Percentiles rank a stretch among this genome's conserved stretches.
These are phyloP conservation scores for Craterostigma plantagineum DNA, from an alignment of 257 asterid genomes.

Conservation along the genomic window DNA sequence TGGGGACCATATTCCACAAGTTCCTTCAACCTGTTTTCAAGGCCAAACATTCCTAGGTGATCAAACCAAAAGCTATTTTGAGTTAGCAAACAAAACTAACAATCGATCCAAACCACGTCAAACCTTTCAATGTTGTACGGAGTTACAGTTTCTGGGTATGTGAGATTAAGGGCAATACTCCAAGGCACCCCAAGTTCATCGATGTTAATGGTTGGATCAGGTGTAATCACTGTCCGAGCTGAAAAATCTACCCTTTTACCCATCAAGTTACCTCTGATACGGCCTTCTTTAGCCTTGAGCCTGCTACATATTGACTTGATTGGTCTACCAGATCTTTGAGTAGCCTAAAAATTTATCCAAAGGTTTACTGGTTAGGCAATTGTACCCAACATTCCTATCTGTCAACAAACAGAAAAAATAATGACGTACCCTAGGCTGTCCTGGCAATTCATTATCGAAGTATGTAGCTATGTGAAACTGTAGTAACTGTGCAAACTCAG, in stretches of 20 bases:
- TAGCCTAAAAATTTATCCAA: slow-evolving; percentile 42
- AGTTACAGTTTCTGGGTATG: slow-evolving; percentile 98
- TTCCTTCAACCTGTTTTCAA: slow-evolving; percentile 69
- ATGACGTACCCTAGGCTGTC: slow-evolving; percentile 91
- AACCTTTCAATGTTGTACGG: slow-evolving; percentile 99
- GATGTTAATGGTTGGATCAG: slow-evolving; percentile 94
- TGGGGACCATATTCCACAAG: slow-evolving; percentile 99
- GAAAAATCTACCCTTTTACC: slow-evolving; percentile 98
- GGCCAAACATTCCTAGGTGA: slow-evolving; percentile 6
- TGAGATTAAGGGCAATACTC: slow-evolving; percentile 97
- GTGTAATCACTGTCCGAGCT: slow-evolving; percentile 97
- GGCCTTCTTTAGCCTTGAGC: slow-evolving; percentile 96
- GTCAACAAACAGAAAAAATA: too few species aligned
- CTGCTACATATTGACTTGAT: slow-evolving; percentile 95
- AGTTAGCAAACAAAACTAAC: slow-evolving; percentile 3
- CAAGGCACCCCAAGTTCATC: slow-evolving; percentile 97
- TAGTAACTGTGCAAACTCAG: slow-evolving; percentile 92
- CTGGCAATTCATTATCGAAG: slow-evolving; percentile 94
- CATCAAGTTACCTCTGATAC: slow-evolving; percentile 97
- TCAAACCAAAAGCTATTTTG: slow-evolving; percentile 7
- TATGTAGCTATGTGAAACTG: slow-evolving; percentile 97
- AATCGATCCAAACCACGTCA: not conserved
- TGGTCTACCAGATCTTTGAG: slow-evolving; percentile 97
- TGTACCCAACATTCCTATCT: too few species aligned
- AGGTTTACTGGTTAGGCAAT: slow-evolving; percentile 4